Evolutionary conservation across 2,329 filamentous ascomycete genomes (phyloP).

Genomic region (Aspergillus sp.): DNA sequence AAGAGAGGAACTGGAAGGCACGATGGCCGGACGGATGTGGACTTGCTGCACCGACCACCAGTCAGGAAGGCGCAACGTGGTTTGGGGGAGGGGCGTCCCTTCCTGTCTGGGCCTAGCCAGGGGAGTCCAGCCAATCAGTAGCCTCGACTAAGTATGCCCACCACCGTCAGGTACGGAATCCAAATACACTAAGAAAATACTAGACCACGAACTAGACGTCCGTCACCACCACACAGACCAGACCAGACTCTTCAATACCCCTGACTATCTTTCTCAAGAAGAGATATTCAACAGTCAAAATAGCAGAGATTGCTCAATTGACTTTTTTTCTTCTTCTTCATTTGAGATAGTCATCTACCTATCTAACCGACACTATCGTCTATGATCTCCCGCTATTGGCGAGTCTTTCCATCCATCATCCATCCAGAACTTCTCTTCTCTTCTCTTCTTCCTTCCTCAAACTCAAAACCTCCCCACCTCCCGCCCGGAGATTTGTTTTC

Average conservation of each 20-base stretch:
- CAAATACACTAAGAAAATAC: neutral
- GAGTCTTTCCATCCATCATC: neutral
- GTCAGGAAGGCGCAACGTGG: slow-evolving; percentile 13
- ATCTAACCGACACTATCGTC: neutral
- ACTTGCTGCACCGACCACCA: neutral
- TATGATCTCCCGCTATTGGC: neutral
- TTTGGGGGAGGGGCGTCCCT: slow-evolving; percentile 4
- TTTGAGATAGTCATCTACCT: no score
- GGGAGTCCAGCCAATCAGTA: slow-evolving; percentile 3
- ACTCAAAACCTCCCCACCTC: neutral
- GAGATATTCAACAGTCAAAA: neutral
- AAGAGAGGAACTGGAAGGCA: no score
- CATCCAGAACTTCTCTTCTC: neutral
- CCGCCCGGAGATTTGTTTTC: neutral
- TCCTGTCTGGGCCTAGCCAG: slow-evolving; percentile 18
- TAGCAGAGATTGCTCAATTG: neutral
- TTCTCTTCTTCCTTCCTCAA: no score
- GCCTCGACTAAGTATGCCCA: neutral
- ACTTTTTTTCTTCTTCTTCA: neutral
- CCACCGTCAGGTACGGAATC: neutral
- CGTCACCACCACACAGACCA: neutral
- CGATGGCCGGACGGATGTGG: neutral
- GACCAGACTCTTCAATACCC: neutral
- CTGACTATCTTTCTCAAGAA: neutral
- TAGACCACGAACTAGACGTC: neutral